Base-by-base conservation (phyloP, 495 filamentous ascomycete genomes). In the Talaromyces thailandensis region DNA sequence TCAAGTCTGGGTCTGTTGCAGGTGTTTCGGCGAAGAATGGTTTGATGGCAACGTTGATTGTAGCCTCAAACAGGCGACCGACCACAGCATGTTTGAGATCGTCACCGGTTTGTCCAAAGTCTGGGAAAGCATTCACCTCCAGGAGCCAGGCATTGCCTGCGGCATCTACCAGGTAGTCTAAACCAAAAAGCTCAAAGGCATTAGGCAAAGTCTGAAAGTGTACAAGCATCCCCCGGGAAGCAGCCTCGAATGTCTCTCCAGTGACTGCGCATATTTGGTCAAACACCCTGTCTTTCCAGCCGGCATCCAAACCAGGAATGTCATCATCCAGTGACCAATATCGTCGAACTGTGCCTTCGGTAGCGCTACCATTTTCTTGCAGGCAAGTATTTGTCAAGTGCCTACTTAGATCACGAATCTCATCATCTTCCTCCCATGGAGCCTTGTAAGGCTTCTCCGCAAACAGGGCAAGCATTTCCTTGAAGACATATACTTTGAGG, bases 111-210 rank as follows among this genome's bases (percentile, higher is more conserved):
- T 97, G 93, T 68, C 73, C 84, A 68, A 97, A 97, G 74, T 98
- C 94, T 52, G 94, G 94, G 72, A 93, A 98, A 1, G 93, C 89
- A 75, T 98, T 98, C n/a, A 96, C 82, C 78, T 98, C 94, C 58
- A 98, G 72, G 68, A 98, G 73, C 81, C 83, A 96, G 23, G 85
- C 82, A 3, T 62, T 79, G 0, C 85, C 85, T 4, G 64, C 53
- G 5, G 72, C 81, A 71, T 93, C 90, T 12, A 96, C 86, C 64
- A 98, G 66, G 70, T 95, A 98, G 69, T 98, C 94, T 25, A 98
- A 67, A 1, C 94, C 94, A 69, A 88, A 98, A 24, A 96, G 73
- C 79, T 98, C 94, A 68, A 97, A 98, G 2, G 86, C 89, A 68
- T 94, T 90, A 0, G 87, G 84, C 25, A 96, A 71, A 4, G 91